phyloP scores from a whole-genome alignment of 163 green algal genomes.

The Smithsoniella earleae region DNA sequence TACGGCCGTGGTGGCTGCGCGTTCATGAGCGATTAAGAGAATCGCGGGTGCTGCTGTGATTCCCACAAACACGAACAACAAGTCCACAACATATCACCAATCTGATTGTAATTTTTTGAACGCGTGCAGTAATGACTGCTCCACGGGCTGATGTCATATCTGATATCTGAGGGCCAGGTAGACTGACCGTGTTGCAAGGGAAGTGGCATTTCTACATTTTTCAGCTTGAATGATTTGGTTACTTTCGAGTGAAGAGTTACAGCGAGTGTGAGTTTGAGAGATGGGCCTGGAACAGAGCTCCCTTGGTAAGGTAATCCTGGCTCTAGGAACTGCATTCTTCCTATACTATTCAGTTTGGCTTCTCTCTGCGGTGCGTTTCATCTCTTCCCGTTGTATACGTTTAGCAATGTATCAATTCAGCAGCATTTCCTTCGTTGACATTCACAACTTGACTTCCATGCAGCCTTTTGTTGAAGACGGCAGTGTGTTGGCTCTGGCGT shows the following conservation, averaged over 20 bases:
- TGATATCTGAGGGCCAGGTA: too few species aligned
- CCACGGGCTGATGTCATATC: too few species aligned
- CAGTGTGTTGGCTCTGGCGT: neutral
- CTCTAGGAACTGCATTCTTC: neutral
- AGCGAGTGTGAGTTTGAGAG: neutral
- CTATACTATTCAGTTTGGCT: conserved; percentile 22
- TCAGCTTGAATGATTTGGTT: neutral
- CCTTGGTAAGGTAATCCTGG: conserved; percentile 13
- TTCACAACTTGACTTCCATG: neutral
- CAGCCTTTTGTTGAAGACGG: conserved; percentile 17
- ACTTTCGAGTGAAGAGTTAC: neutral
- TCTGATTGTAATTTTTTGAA: too few species aligned
- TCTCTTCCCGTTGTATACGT: neutral
- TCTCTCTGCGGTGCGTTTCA: neutral
- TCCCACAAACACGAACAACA: too few species aligned
- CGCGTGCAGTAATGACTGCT: too few species aligned
- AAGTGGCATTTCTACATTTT: too few species aligned
- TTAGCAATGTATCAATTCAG: neutral
- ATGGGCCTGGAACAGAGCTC: conserved; percentile 25
- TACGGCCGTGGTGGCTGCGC: too few species aligned
- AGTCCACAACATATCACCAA: too few species aligned
- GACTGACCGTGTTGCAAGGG: too few species aligned
- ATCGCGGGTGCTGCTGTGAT: too few species aligned
- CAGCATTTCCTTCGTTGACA: too few species aligned
- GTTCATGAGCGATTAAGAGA: too few species aligned